Base-by-base conservation (phyloP, 2,329 filamentous ascomycete species). In the Penicillium sp. region DNA sequence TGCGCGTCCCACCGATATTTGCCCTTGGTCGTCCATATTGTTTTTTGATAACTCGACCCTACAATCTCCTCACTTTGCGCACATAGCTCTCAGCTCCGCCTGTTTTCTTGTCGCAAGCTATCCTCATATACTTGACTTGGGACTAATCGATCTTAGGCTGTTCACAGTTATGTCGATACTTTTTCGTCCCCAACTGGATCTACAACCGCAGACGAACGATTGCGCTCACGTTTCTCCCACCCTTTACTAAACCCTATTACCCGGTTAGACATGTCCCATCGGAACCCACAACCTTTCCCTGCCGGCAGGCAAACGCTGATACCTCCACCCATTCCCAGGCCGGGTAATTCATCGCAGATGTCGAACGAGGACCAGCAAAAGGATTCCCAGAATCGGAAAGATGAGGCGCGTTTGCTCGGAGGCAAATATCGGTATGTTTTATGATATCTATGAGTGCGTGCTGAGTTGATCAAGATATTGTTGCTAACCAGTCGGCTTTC, bases 381-480 rank as follows among this genome's bases (percentile, higher is more conserved):
- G n/a, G 54, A 54, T 25, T 38, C 38, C 37, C 59, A 57, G 52
- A 46, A 49, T 33, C 55, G 53, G 30, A 45, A 58, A 50, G 63
- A 64, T 43, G 63, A 66, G 57, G 61, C 55, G 37, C 62, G 63
- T 16, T 36, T 66, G 49, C 50, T 65, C 10, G 63, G 63, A 9
- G 58, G 43, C 12, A 60, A 19, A 42, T 54, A 55, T 37, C 55
- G 42, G 56, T 62, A 58, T 48, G 59, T 46, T 53, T 28, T 19
- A n/a, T 31, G 14, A 30, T 58, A 46, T 51, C 28, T 19, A n/a
- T 38, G n/a, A 22, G 31, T 36, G 7, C 41, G 14, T 31, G 22
- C n/a, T 11, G 26, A 7, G 16, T 48, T 42, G 8, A 28, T 42
- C 10, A 10, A 44, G 19, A 49, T 11, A 36, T n/a, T 17, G 37